Percentiles rank a stretch among this genome's conserved stretches.
Evolutionary conservation across 257 asterid genomes (phyloP).

Genomic region (Capsicum chinense): DNA sequence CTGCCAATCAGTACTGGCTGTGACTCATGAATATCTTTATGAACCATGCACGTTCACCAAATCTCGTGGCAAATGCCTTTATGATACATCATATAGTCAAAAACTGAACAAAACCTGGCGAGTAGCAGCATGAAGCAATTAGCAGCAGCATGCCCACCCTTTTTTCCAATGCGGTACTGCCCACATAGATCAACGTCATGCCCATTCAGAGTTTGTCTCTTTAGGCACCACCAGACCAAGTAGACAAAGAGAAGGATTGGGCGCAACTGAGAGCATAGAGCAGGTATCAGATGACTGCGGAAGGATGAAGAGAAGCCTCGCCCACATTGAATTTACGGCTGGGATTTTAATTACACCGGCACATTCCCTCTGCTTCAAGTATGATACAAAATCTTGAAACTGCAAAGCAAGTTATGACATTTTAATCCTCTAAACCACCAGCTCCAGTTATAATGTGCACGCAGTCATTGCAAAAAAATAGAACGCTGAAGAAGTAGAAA

Average conservation of each 20-base stretch:
- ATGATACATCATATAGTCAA: not conserved
- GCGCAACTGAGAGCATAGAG: constrained; percentile 74
- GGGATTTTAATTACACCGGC: constrained; percentile 95
- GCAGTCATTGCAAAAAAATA: not conserved
- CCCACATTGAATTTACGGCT: constrained; percentile 70
- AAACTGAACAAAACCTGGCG: not conserved
- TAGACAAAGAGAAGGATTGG: constrained; percentile 75
- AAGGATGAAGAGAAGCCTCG: constrained; percentile 83
- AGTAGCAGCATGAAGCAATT: not conserved
- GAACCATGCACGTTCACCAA: not conserved
- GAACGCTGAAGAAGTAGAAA: not conserved
- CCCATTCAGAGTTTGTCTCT: constrained; percentile 65
- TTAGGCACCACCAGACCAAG: constrained; percentile 83
- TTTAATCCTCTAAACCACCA: not conserved
- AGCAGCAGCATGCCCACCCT: not conserved
- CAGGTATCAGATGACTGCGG: constrained; percentile 76
- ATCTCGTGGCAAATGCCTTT: not conserved
- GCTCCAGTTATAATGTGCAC: not conserved
- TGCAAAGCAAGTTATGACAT: constrained; percentile 41
- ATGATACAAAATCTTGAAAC: constrained; percentile 82
- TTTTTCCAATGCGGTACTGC: not conserved
- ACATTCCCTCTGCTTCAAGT: constrained; percentile 94
- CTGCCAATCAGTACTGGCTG: constrained; percentile 4
- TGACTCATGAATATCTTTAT: not conserved
- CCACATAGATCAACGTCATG: constrained; percentile 37